Evolutionary conservation across 495 filamentous ascomycete genomes (phyloP), one percentile per base, ranked within the genome.

Genomic region (Talaromyces proteolyticus): DNA sequence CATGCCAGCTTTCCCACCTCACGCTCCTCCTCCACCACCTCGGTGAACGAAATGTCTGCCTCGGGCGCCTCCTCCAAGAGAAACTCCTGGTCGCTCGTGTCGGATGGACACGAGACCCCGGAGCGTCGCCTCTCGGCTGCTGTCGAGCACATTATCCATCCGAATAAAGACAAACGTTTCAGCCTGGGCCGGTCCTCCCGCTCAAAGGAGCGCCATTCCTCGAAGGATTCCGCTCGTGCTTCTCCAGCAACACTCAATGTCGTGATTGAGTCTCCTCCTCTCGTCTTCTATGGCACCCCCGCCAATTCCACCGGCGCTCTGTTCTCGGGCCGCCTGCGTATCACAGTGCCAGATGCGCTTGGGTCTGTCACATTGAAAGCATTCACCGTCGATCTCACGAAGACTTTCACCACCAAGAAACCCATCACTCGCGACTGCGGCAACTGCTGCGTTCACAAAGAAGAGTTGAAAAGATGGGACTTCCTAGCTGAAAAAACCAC

Each of bases 201-300:
- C 34, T 68, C 69, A 3, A 73, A 74, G 59, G 71, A 74, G 25
- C 63, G 67, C 12, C 50, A 46, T 38, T 58, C 64, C 22, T 62
- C 68, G 0, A 52, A 64, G 11, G 51, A 50, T 19, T 49, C 59
- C 5, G 34, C 47, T 16, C 47, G 47, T 23, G 29, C 50, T 20
- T 64, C 73, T 37, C 62, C 72, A 0, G 80, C 81, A n/a, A 81
- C 79, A 43, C 63, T 96, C 45, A 78, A 84, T 20, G 81, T 92
- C 66, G 73, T 81, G 29, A 86, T 96, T 49, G 93, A 99, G 70
- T 95, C 89, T 2, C 89, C 93, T 0, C 93, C 93, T 1, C 71
- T 92, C 8, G 80, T 96, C 14, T 85, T 94, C 69, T 90, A 91
- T 58, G 90, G 88, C 17, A 70, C 76, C 6, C 74, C 89, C 1